These are phyloP conservation scores for Melampsora americana DNA, from an alignment of 1,284 basidiomycete genomes.

Conservation along the genomic window DNA sequence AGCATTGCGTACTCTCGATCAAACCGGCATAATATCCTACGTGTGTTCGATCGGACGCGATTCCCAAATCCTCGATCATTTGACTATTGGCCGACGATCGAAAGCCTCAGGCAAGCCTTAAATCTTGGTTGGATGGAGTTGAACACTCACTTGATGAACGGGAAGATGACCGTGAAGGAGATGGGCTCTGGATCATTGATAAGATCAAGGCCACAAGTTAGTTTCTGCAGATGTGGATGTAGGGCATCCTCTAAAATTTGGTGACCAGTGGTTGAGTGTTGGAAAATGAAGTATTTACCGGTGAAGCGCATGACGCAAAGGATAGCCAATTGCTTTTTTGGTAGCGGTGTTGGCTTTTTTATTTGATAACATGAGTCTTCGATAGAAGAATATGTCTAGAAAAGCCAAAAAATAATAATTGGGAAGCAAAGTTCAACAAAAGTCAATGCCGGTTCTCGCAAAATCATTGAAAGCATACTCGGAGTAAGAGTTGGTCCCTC, in stretches of 20 bases:
- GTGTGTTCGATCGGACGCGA: neutral
- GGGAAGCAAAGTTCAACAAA: too few species aligned
- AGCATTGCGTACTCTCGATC: slow-evolving; percentile 5
- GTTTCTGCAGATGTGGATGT: too few species aligned
- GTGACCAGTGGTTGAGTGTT: neutral
- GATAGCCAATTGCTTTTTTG: neutral
- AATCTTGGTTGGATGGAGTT: too few species aligned
- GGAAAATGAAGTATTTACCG: neutral
- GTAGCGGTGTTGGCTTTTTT: neutral
- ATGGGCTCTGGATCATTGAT: neutral
- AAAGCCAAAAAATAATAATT: too few species aligned
- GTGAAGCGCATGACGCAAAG: slow-evolving; percentile 1
- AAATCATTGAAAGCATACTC: too few species aligned
- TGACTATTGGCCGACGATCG: neutral
- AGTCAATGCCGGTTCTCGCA: too few species aligned
- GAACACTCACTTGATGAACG: slow-evolving; percentile 16
- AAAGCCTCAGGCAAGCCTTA: neutral
- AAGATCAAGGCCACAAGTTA: too few species aligned
- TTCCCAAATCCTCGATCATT: slow-evolving; percentile 13
- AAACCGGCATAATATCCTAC: slow-evolving; percentile 18
- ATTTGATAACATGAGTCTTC: too few species aligned
- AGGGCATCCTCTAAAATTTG: too few species aligned
- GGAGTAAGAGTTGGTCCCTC: too few species aligned
- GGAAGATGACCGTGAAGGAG: slow-evolving; percentile 17
- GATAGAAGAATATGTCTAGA: too few species aligned